Percentiles rank a stretch among this genome's conserved stretches.
These are phyloP conservation scores for Talaromyces sp. DNA, from an alignment of 2,329 filamentous ascomycete genomes.

Conservation along the genomic window DNA sequence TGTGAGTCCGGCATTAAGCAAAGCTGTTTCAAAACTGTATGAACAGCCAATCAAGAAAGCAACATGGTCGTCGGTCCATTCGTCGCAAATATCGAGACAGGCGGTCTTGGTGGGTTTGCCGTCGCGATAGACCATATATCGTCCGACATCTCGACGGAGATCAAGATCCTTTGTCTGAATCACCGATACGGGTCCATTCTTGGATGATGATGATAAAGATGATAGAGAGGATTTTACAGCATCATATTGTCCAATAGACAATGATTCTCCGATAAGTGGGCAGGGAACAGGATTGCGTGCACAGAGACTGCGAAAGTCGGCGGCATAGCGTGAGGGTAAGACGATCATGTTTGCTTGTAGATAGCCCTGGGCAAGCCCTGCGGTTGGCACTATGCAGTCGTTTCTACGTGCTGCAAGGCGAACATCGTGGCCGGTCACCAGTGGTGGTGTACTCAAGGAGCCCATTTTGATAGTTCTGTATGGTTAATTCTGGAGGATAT, in stretches of 20 bases:
- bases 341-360: conserved; percentile 62
- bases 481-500: neutral
- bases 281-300: conserved; percentile 60
- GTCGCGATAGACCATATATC: conserved; percentile 52
- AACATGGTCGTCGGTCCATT: conserved; percentile 58
- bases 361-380: conserved; percentile 52
- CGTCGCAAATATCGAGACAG: conserved; percentile 38
- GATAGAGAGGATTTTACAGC: neutral
- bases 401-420: neutral
- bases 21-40: conserved; percentile 59
- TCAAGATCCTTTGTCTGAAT: conserved; percentile 40
- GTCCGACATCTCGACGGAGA: conserved; percentile 54
- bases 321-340: conserved; percentile 53
- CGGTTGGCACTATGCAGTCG: conserved; percentile 33
- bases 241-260: conserved; percentile 32
- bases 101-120: conserved; percentile 32
- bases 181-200: conserved; percentile 21
- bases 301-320: conserved; percentile 57
- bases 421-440: neutral
- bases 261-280: conserved; percentile 51
- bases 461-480: neutral
- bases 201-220: neutral
- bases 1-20: conserved; percentile 47
- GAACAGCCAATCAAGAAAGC: conserved; percentile 62
- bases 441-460: neutral